Base-by-base conservation (phyloP, 2,329 filamentous ascomycete species). In the Hymenotorrendiella dingleyae region DNA sequence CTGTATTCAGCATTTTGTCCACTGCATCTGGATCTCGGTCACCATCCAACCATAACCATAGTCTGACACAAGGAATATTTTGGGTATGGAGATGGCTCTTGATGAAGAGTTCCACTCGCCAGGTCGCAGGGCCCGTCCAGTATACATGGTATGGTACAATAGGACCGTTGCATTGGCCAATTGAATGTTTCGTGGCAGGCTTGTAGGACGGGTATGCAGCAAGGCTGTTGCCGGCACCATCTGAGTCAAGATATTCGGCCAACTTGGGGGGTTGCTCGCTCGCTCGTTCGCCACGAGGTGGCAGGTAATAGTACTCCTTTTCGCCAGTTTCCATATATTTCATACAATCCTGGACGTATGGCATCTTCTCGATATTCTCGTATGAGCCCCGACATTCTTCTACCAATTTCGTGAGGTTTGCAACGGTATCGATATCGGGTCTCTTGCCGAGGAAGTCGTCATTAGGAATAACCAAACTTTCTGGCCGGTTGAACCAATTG, bases 61-160 rank as follows among this genome's bases (percentile, higher is more conserved):
- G 61, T 23, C 71, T 65, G 23, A 69, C 73, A 54, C 73, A 77
- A 8, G 73, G 68, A 20, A 76, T 58, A 46, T 76, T 76, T 47
- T 77, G 73, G 1, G 73, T 76, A 54, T 76, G 71, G 1, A 77
- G 66, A 53, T 76, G 73, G 42, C 69, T 70, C 61, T 77, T 77
- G 62, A 76, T 62, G 50, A 77, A 76, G 22, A 72, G 62, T 50
- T 76, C 73, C 30, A 76, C 70, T 32, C 73, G 64, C 73, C 73
- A 77, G 3, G 72, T 76, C 3, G 73, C 72, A 7, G 72, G 69
- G 3, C 73, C 73, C 6, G 72, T 73, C 73, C 73, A 76, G 65
- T 76, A 76, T 21, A 70, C 67, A 50, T 77, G 73, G 39, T 72
- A 76, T 4, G 72, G 72, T 22, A 75, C 66, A 48, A 76, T 72